Evolutionary conservation across 768 basidiomycete genomes (phyloP), one percentile per base, ranked within the genome.

Genomic region (Crassisporium funariophilum): DNA sequence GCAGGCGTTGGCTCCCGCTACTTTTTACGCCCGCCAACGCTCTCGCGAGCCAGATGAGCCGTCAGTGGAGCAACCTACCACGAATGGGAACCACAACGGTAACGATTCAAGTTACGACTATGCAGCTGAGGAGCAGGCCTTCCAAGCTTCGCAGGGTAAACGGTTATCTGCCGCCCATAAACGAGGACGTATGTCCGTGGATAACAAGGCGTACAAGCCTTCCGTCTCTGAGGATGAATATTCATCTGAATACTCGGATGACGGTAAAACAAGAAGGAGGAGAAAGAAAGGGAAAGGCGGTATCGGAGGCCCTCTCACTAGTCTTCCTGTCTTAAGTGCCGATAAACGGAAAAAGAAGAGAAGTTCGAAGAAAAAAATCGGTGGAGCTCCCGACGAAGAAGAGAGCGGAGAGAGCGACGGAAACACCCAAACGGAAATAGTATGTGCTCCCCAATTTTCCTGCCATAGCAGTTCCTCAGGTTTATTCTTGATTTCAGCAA

Each of bases 191-290:
- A 88, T 90, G 51, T 86, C 86, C 0, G 58, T 70, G 17, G 91
- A 92, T 63, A 90, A 91, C 67, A 88, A 86, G 62, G 90, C 90
- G 0, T 93, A 91, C 57, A 78, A 78, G 43, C 90, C 90, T 15
- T 66, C 81, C 1, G 62, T 64, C 45, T 86, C 83, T 24, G 88
- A 89, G 31, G 74, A 79, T 6, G 82, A 83, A 5, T n/a, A n/a
- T n/a, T n/a, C n/a, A n/a, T 84, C 82, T 24, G 82, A 84, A 40
- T 68, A 69, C 40, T 72, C 71, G 1, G 78, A 80, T 39, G 73
- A 76, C 23, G 79, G 78, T 19, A 79, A 74, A 47, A 74, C 72
- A 55, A 75, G 73, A 59, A 75, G 75, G 62, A 73, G 67, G 55
- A 82, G 73, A 68, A 79, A 79, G 66, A 76, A 77, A 61, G 80